Base-by-base conservation (phyloP, 192 early-diverging fungal species). In the Mortierella alpina region DNA sequence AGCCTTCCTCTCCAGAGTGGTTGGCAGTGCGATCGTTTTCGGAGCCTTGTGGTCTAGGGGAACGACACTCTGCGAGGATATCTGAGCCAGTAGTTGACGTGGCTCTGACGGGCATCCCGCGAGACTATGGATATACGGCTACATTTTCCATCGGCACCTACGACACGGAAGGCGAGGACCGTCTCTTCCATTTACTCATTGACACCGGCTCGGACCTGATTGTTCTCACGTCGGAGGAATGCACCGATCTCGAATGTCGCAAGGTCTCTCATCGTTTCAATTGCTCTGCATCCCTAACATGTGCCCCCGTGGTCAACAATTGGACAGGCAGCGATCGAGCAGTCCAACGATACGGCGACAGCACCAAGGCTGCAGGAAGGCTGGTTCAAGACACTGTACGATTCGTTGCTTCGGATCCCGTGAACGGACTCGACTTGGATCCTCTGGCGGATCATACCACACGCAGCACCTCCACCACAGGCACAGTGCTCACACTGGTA, bases 131-230 rank as follows among this genome's bases (percentile, higher is more conserved):
- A 9, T 80, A 80, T 59, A 80, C 77, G 1, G 77, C 70, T 4
- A 8, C 51, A 0, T 57, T 80, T 49, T 68, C 70, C 1, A 63
- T 80, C 31, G 77, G 77, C 18, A 80, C 70, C 6, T 70, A 59
- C 46, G 17, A 41, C 40, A 14, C 23, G 9, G 14, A 41, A 7
- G 42, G 23, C 44, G n/a, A 20, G 47, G 15, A 49, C 15, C 59
- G 41, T 8, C 17, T 70, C 1, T 72, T 80, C 61, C 56, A 80
- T n/a, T 50, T 80, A 41, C 49, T 80, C 2, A 20, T 80, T 11
- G 77, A 80, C 49, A 80, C 77, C 0, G 77, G 77, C 9, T 80
- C 77, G 2, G 77, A 72, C 40, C 52, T 80, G 40, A 42, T 67
- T 5, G 77, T 72, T 1, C 70, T 80, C 13, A 72, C 66, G 12